phyloP scores from a whole-genome alignment of 148 eudicot species.

The Suaeda aralocaspica region DNA sequence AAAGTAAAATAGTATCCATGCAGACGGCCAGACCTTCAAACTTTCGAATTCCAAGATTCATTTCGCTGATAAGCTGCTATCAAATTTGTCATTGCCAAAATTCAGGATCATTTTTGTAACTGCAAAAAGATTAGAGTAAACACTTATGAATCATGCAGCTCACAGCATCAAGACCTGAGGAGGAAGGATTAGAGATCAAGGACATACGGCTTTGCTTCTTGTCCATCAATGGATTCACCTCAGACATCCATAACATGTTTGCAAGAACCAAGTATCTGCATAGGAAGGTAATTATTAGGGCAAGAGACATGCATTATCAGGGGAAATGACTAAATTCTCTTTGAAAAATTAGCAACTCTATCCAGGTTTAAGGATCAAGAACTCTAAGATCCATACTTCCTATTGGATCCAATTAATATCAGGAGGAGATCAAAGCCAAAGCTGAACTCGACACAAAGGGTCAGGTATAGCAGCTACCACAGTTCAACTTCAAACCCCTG shows the following conservation, averaged over 20 bases:
- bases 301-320: not conserved
- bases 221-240: conserved; percentile 98
- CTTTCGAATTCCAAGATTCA: conserved; percentile 95
- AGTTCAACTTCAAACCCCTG: not conserved
- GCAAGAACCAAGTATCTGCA: conserved; percentile 92
- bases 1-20: not conserved
- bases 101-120: conserved; percentile 97
- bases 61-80: conserved; percentile 97
- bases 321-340: not conserved
- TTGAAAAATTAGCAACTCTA: not conserved
- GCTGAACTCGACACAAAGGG: not conserved
- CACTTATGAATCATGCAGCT: not conserved
- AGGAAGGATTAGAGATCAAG: conserved; percentile 19
- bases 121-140: conserved; percentile 28
- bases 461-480: not conserved
- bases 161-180: conserved; percentile 1
- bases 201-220: conserved; percentile 97
- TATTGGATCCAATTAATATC: not conserved
- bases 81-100: conserved; percentile 94
- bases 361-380: too few species aligned
- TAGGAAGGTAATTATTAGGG: not conserved
- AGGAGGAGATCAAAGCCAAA: not conserved
- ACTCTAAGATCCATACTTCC: not conserved
- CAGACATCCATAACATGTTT: conserved; percentile 93
- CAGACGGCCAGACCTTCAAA: conserved; percentile 64